These are phyloP conservation scores for Fusarium heterosporum DNA, from an alignment of 2,329 filamentous ascomycete genomes.

Conservation along the genomic window DNA sequence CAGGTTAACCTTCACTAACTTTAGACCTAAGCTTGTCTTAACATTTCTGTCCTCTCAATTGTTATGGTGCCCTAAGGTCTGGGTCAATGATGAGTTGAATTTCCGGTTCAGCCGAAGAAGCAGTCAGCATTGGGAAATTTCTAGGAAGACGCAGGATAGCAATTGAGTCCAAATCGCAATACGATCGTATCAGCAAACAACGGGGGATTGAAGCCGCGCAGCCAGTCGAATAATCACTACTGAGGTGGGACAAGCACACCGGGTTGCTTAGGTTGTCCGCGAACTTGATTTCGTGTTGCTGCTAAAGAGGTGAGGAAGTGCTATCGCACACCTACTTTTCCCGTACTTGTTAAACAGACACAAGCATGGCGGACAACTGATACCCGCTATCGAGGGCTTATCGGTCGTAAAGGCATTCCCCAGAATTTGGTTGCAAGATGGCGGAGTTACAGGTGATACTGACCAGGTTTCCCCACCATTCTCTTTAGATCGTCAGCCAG, in stretches of 20 bases:
- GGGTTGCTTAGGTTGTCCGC: background rate
- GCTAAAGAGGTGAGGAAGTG: background rate
- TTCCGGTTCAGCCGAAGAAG: conserved; percentile 24
- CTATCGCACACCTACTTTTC: conserved; percentile 1
- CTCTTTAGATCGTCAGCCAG: conserved; percentile 29
- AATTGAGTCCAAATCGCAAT: background rate
- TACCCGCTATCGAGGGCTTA: conserved; percentile 14
- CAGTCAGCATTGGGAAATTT: conserved; percentile 16
- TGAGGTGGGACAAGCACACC: conserved; percentile 17
- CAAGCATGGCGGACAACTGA: conserved; percentile 2
- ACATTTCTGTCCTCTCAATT: no score
- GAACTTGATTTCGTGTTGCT: conserved; percentile 9
- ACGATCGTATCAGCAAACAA: conserved; percentile 42
- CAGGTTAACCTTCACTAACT: no score
- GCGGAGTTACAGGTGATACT: conserved; percentile 16
- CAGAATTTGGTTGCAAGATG: conserved; percentile 12
- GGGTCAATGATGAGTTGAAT: background rate
- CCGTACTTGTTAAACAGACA: background rate
- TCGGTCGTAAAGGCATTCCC: conserved; percentile 17
- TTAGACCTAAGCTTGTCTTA: no score
- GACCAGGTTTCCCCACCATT: conserved; percentile 30
- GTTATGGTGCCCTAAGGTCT: no score
- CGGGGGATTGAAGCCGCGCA: conserved; percentile 29
- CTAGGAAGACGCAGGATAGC: background rate
- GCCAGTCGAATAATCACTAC: conserved; percentile 24